Conservation (phyloP, 345 rosid genomes). For the Camelina hispida region DNA sequence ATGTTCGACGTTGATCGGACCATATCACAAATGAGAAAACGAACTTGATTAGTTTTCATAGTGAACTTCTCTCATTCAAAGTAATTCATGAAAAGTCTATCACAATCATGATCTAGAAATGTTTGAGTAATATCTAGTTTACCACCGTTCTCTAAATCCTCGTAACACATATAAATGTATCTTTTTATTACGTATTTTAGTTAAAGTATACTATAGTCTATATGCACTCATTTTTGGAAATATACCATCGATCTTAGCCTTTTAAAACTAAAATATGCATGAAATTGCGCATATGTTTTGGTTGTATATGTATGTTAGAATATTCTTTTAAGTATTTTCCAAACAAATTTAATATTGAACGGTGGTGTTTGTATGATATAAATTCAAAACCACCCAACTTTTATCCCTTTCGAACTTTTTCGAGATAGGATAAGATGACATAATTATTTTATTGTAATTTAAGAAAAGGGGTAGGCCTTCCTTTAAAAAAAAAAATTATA, state of each 20-base stretch:
- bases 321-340: background rate
- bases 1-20: background rate
- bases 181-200: background rate
- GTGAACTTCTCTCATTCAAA: background rate
- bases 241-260: no score
- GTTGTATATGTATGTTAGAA: background rate
- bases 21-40: background rate
- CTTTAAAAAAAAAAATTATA: background rate
- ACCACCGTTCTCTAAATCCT: background rate
- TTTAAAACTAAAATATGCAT: background rate
- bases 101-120: background rate
- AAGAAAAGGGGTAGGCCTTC: background rate
- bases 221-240: no score
- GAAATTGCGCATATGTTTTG: background rate
- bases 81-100: background rate
- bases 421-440: slow-evolving; percentile 30
- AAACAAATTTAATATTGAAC: slow-evolving; percentile 13
- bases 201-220: no score
- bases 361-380: slow-evolving; percentile 9
- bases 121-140: background rate
- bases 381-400: slow-evolving; percentile 33
- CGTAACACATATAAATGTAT: background rate
- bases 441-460: slow-evolving; percentile 24
- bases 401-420: slow-evolving; percentile 22
- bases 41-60: background rate